Percentiles rank a stretch among this genome's conserved stretches.
Conservation (phyloP, 306 rosid species). For the Abrus precatorius region DNA sequence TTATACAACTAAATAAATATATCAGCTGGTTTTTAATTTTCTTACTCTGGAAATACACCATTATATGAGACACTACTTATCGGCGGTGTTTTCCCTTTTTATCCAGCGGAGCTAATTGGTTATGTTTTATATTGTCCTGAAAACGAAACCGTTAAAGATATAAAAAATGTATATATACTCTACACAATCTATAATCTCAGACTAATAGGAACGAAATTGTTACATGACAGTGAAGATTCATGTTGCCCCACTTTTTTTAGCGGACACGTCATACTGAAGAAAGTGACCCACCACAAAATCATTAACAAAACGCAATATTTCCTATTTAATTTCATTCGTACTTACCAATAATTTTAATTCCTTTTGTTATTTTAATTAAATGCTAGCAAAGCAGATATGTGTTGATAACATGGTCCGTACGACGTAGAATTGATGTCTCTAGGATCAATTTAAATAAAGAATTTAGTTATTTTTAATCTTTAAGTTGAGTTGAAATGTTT, state of each 20-base stretch:
- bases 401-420: constrained; percentile 16
- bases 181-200: constrained; percentile 17
- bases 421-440: not conserved
- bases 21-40: not conserved
- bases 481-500: too few relatives aligned
- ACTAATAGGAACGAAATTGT: constrained; percentile 28
- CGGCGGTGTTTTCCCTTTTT: constrained; percentile 11
- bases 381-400: constrained; percentile 4
- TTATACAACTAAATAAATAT: too few relatives aligned
- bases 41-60: not conserved
- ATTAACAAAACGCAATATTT: constrained; percentile 35
- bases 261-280: constrained; percentile 29
- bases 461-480: too few relatives aligned
- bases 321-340: constrained; percentile 8
- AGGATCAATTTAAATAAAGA: not conserved
- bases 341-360: constrained; percentile 7
- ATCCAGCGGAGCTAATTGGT: not conserved
- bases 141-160: not conserved
- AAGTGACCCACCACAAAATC: constrained; percentile 40
- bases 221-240: constrained; percentile 36
- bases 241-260: constrained; percentile 37
- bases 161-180: not conserved
- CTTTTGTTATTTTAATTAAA: constrained; percentile 19
- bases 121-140: constrained; percentile 7
- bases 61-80: not conserved